Evolutionary conservation across 306 rosid species (phyloP).

Genomic region (Prunus armeniaca): DNA sequence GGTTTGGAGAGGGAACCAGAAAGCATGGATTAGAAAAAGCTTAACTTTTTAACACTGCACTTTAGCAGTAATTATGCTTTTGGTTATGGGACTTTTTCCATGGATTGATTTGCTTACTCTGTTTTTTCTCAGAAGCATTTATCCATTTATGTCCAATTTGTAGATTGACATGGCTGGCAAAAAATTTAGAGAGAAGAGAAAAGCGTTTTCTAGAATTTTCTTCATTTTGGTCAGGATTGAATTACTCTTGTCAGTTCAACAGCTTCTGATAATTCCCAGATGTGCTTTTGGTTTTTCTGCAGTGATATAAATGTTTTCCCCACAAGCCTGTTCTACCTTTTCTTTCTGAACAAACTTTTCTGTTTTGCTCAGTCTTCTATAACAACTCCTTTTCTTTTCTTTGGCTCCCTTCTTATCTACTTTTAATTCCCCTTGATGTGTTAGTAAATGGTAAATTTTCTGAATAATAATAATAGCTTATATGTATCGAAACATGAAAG

Average conservation of each 20-base stretch:
- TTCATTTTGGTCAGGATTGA: slow-evolving; percentile 10
- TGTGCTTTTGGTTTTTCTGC: slow-evolving; percentile 18
- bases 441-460: neutral
- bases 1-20: neutral
- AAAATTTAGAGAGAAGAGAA: neutral
- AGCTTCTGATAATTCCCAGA: slow-evolving; percentile 14
- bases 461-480: neutral
- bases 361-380: slow-evolving; percentile 13
- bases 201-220: slow-evolving; percentile 13
- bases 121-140: neutral
- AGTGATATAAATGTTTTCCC: neutral
- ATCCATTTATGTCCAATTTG: neutral
- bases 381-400: neutral
- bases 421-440: neutral
- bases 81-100: neutral
- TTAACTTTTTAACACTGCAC: neutral
- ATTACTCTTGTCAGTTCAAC: slow-evolving; percentile 12
- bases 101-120: neutral
- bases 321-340: slow-evolving; percentile 7
- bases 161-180: neutral
- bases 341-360: slow-evolving; percentile 1
- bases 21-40: neutral
- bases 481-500: neutral
- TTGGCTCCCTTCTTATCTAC: neutral
- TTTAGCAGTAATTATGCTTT: neutral